phyloP scores from a whole-genome alignment of 2,329 filamentous ascomycete species.

The Ascomycota sp. region DNA sequence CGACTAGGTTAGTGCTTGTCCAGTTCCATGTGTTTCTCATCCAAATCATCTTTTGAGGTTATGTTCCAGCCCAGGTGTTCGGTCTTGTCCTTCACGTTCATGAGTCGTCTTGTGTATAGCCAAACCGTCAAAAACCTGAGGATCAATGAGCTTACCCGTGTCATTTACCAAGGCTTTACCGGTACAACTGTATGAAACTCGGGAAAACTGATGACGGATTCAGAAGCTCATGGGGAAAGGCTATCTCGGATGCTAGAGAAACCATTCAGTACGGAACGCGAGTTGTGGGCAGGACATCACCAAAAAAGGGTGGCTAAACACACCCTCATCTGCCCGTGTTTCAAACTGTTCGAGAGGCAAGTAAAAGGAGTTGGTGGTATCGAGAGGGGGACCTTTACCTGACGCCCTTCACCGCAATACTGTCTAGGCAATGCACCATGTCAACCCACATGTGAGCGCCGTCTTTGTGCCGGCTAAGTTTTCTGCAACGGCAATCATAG shows the following conservation, averaged over 20 bases:
- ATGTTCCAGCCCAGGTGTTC: too few species aligned
- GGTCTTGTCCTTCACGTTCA: too few species aligned
- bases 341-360: conserved; percentile 13
- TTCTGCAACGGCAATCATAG: conserved; percentile 47
- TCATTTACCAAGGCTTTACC: too few species aligned
- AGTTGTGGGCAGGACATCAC: conserved; percentile 17
- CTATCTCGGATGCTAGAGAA: conserved; percentile 16
- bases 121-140: too few species aligned
- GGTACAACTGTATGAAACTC: too few species aligned
- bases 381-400: background rate
- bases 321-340: conserved; percentile 17
- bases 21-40: too few species aligned
- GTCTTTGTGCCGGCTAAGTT: conserved; percentile 54
- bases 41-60: too few species aligned
- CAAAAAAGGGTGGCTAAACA: conserved; percentile 12
- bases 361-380: background rate
- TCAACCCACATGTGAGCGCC: conserved; percentile 42
- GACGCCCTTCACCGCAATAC: background rate
- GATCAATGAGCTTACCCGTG: too few species aligned
- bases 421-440: conserved; percentile 11
- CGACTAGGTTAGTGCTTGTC: too few species aligned
- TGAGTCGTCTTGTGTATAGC: too few species aligned
- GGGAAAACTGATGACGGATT: background rate
- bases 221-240: conserved; percentile 6
- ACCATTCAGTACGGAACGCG: conserved; percentile 18